phyloP scores from a whole-genome alignment of 306 rosid genomes.

The Hylodesmum podocarpum region DNA sequence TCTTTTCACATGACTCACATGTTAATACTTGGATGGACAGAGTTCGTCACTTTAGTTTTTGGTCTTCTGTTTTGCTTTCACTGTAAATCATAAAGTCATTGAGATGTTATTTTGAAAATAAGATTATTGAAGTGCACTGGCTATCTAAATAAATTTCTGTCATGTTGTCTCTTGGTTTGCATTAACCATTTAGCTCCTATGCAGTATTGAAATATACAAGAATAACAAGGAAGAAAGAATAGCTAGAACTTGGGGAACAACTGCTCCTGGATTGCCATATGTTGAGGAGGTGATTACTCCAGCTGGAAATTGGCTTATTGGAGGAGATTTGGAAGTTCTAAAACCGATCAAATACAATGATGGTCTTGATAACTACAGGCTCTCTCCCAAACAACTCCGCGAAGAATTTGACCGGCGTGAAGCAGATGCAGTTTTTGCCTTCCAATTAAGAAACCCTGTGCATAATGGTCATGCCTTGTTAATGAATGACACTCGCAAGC shows the following conservation, averaged over 20 bases:
- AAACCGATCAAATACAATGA: slow-evolving; percentile 78
- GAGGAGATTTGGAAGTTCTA: slow-evolving; percentile 90
- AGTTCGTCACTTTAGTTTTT: slow-evolving; percentile 20
- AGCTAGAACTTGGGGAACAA: slow-evolving; percentile 97
- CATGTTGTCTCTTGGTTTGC: background rate
- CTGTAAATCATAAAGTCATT: background rate
- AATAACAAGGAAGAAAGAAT: slow-evolving; percentile 97
- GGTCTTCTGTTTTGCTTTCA: background rate
- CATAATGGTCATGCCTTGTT: slow-evolving; percentile 96
- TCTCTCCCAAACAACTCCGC: slow-evolving; percentile 89
- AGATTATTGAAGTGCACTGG: slow-evolving; percentile 11
- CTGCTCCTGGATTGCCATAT: slow-evolving; percentile 85
- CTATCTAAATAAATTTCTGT: background rate
- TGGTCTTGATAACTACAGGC: slow-evolving; percentile 90
- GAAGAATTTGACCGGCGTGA: slow-evolving; percentile 76
- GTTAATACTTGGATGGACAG: background rate
- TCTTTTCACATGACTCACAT: background rate
- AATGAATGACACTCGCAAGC: slow-evolving; percentile 87
- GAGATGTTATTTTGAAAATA: background rate
- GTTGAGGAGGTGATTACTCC: slow-evolving; percentile 79
- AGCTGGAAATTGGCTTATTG: slow-evolving; percentile 93
- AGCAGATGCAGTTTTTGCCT: slow-evolving; percentile 97
- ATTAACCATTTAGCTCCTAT: background rate
- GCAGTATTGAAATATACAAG: slow-evolving; percentile 90
- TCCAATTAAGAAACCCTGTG: slow-evolving; percentile 93